Conservation (phyloP, 2,329 filamentous ascomycete genomes). For the Botrytis cinerea region DNA sequence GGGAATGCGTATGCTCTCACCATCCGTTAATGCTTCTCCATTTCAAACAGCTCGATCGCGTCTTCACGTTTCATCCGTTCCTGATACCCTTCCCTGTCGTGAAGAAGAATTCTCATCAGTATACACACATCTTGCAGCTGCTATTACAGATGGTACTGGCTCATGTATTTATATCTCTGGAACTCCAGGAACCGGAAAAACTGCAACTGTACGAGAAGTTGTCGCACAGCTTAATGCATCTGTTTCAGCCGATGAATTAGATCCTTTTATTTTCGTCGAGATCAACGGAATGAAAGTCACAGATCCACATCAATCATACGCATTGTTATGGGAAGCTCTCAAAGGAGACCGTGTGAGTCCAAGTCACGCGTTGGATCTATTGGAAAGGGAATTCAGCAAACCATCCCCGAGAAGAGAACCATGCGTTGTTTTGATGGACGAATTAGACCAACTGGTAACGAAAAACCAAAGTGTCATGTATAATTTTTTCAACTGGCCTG, state of each 20-base stretch:
- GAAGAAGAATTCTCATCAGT: conserved; percentile 90
- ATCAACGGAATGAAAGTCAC: conserved; percentile 99
- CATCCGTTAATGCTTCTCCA: conserved; percentile 75
- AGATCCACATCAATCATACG: conserved; percentile 94
- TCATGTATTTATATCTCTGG: conserved; percentile 99
- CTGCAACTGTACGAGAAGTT: conserved; percentile 93
- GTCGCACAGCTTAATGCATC: conserved; percentile 86
- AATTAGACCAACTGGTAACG: conserved; percentile 95
- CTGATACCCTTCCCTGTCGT: conserved; percentile 83
- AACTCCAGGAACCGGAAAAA: conserved; percentile 97
- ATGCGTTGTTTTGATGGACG: conserved; percentile 97
- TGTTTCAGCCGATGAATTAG: conserved; percentile 85
- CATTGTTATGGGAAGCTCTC: conserved; percentile 91
- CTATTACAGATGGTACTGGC: conserved; percentile 89
- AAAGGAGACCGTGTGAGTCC: conserved; percentile 92
- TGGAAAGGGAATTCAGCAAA: conserved; percentile 90
- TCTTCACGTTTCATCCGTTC: conserved; percentile 92
- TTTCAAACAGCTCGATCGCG: conserved; percentile 88
- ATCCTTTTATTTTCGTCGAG: conserved; percentile 98
- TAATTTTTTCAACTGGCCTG: conserved; percentile 99
- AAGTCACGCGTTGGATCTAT: conserved; percentile 83
- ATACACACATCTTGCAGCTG: conserved; percentile 89
- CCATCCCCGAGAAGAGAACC: conserved; percentile 89
- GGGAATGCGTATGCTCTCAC: conserved; percentile 82
- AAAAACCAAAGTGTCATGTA: conserved; percentile 99